Conservation (phyloP, 495 filamentous ascomycete genomes). For the Saxophila tyrrhenica region DNA sequence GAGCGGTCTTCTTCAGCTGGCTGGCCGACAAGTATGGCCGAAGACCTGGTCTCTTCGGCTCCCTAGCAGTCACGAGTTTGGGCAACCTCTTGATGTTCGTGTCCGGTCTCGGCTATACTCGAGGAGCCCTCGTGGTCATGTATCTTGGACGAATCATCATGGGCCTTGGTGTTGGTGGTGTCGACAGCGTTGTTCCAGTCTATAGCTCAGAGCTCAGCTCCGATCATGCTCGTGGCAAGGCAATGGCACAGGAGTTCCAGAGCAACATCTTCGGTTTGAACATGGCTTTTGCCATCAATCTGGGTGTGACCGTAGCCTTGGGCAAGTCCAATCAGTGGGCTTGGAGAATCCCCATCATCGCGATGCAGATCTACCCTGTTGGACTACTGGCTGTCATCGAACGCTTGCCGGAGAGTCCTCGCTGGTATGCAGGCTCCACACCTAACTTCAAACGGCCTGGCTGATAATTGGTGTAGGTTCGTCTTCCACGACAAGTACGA, state of each 20-base stretch:
- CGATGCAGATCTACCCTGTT: conserved; percentile 46
- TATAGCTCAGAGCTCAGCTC: conserved; percentile 43
- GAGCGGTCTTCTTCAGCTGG: conserved; percentile 39
- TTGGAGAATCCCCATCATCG: conserved; percentile 51
- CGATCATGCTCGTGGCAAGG: conserved; percentile 39
- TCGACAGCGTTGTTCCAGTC: conserved; percentile 46
- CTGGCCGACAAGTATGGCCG: conserved; percentile 40
- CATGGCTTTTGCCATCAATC: conserved; percentile 40
- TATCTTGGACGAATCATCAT: conserved; percentile 41
- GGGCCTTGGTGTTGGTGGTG: conserved; percentile 46
- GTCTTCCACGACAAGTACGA: conserved; percentile 34
- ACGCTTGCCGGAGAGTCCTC: conserved; percentile 42
- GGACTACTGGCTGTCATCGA: conserved; percentile 37
- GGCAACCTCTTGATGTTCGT: conserved; percentile 48
- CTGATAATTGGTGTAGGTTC: conserved; percentile 22
- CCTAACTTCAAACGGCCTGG: too few species aligned
- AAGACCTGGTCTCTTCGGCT: conserved; percentile 39
- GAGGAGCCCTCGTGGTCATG: conserved; percentile 38
- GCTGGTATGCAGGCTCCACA: conserved; percentile 34
- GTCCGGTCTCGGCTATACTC: conserved; percentile 34
- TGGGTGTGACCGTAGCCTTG: conserved; percentile 26
- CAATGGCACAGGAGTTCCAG: conserved; percentile 47
- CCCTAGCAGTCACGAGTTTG: conserved; percentile 36
- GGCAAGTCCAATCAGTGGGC: conserved; percentile 35
- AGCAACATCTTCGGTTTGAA: conserved; percentile 47